Percentiles rank a stretch among this genome's conserved stretches.
Conservation (phyloP, 2,329 filamentous ascomycete genomes). For the Cladosporium colombiae region DNA sequence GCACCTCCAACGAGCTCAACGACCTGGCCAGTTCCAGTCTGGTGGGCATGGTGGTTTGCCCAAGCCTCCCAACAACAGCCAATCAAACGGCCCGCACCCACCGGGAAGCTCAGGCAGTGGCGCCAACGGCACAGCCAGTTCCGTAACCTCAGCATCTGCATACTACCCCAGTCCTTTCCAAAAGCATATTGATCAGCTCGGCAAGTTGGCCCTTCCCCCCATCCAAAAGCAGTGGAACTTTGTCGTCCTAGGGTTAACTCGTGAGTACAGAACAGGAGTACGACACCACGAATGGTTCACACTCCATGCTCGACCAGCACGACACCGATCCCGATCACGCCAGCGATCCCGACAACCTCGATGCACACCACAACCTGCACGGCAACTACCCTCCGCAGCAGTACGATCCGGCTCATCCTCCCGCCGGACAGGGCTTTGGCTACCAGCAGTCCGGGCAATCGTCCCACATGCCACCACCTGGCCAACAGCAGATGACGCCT, state of each 20-base stretch:
- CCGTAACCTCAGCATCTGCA: slow-evolving; percentile 42
- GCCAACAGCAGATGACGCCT: slow-evolving; percentile 24
- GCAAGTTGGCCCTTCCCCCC: slow-evolving; percentile 68
- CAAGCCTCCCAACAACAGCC: slow-evolving; percentile 28
- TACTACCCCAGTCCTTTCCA: slow-evolving; percentile 89
- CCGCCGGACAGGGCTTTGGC: slow-evolving; percentile 21
- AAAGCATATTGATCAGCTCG: slow-evolving; percentile 92
- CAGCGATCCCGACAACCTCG: slow-evolving; percentile 22
- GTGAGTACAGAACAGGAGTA: slow-evolving; percentile 90
- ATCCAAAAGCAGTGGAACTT: slow-evolving; percentile 54
- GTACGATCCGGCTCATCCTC: slow-evolving; percentile 25
- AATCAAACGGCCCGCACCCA: slow-evolving; percentile 23
- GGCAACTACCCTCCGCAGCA: slow-evolving; percentile 33
- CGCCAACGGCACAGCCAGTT: slow-evolving; percentile 38
- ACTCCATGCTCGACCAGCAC: slow-evolving; percentile 72
- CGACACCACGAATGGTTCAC: slow-evolving; percentile 62
- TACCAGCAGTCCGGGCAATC: slow-evolving; percentile 22
- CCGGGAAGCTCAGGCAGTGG: slow-evolving; percentile 35
- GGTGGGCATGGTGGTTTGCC: slow-evolving; percentile 39
- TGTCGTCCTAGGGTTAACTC: slow-evolving; percentile 69
- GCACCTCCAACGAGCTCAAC: slow-evolving; percentile 14
- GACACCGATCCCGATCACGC: slow-evolving; percentile 38
- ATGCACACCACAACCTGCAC: slow-evolving; percentile 27
- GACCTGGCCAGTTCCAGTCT: slow-evolving; percentile 25
- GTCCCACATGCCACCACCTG: slow-evolving; percentile 28